phyloP scores from a whole-genome alignment of 441 rosid genomes.

The Populus hybrid region DNA sequence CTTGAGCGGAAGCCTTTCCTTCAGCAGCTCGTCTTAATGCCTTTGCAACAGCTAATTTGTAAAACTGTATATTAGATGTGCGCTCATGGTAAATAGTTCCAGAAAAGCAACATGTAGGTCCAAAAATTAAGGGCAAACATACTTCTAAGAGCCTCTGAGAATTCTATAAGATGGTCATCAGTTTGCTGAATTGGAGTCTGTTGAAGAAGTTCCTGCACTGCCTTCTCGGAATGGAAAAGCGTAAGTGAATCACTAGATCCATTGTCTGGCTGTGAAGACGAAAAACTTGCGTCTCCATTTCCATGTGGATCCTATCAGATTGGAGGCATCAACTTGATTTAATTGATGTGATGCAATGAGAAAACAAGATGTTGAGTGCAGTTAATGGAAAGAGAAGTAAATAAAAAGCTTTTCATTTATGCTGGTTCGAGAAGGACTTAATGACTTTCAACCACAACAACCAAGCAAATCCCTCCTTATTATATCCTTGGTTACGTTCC shows the following conservation, averaged over 20 bases:
- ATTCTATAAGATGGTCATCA: conserved; percentile 91
- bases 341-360: not conserved
- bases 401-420: not conserved
- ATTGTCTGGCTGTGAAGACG: conserved; percentile 45
- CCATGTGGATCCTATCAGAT: conserved; percentile 45
- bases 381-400: not conserved
- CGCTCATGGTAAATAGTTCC: not conserved
- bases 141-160: conserved; percentile 97
- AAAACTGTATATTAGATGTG: conserved; percentile 5
- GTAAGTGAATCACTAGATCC: conserved; percentile 46
- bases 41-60: conserved; percentile 85
- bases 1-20: conserved; percentile 96
- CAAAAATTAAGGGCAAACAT: conserved; percentile 23
- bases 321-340: conserved; percentile 1
- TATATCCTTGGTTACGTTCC: not conserved
- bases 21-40: conserved; percentile 92
- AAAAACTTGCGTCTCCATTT: conserved; percentile 48
- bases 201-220: conserved; percentile 80
- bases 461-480: not conserved
- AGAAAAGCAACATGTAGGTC: conserved; percentile 4
- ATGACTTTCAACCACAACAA: not conserved
- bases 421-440: not conserved
- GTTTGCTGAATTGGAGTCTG: conserved; percentile 70
- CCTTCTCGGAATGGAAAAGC: conserved; percentile 69
- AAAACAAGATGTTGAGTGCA: not conserved